These are phyloP conservation scores for Pseudogymnoascus sp. DNA, from an alignment of 2,329 filamentous ascomycete species.

Conservation along the genomic window DNA sequence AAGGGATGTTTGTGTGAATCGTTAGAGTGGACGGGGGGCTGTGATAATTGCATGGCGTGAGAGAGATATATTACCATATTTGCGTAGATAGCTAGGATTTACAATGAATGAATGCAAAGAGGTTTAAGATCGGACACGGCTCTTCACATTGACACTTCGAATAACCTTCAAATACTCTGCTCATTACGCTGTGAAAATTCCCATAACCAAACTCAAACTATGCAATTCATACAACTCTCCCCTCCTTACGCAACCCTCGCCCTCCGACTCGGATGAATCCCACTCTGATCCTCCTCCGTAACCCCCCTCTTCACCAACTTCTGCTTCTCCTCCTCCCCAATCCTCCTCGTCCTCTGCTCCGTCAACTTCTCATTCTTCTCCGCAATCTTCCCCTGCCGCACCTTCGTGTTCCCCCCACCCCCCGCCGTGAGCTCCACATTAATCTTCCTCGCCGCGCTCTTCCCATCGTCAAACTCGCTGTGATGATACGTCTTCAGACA, in stretches of 20 bases:
- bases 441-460: conserved; percentile 59
- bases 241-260: neutral
- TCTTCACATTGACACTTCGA: neutral
- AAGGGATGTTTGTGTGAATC: neutral
- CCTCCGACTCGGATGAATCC: conserved; percentile 12
- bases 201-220: neutral
- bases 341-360: conserved; percentile 47
- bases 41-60: conserved; percentile 2
- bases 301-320: conserved; percentile 20
- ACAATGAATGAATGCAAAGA: neutral
- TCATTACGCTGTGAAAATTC: neutral
- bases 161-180: neutral
- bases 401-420: conserved; percentile 70
- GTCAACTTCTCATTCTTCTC: conserved; percentile 81
- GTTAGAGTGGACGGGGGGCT: neutral
- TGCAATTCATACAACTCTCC: neutral
- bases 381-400: conserved; percentile 68
- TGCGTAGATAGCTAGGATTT: neutral
- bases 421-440: conserved; percentile 92
- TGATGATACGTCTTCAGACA: conserved; percentile 89
- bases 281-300: neutral
- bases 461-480: conserved; percentile 58
- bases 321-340: conserved; percentile 24
- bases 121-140: neutral
- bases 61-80: neutral